Evolutionary conservation across 257 asterid genomes (phyloP).

Genomic region (Paraleonurus japonicus): DNA sequence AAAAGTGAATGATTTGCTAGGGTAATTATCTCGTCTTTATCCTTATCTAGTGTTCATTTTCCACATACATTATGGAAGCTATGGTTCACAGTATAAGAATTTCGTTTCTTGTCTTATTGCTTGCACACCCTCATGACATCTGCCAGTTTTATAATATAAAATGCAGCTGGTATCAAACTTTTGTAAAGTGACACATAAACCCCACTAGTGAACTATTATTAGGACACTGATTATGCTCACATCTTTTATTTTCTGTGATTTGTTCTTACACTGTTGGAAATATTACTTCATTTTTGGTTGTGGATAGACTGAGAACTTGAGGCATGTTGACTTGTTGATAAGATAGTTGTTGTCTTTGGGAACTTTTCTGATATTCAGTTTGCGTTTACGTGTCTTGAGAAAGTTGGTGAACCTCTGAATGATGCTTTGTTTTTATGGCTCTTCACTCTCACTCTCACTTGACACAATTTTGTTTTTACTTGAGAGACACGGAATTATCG

Average conservation of each 20-base stretch:
- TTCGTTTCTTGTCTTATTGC: not conserved
- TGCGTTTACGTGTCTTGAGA: not conserved
- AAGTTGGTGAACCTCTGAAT: not conserved
- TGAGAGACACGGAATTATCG: not conserved
- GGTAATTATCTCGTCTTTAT: conserved; percentile 46
- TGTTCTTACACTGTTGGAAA: not conserved
- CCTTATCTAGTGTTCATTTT: conserved; percentile 3
- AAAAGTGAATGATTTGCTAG: conserved; percentile 74
- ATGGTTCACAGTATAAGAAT: not conserved
- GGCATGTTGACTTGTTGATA: not conserved
- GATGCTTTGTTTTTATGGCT: not conserved
- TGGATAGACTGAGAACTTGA: not conserved
- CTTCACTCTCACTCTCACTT: not conserved
- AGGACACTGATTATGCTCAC: not conserved
- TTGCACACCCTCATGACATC: not conserved
- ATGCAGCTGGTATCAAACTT: not conserved
- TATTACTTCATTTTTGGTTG: not conserved
- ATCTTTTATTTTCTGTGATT: not conserved
- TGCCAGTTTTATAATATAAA: not conserved
- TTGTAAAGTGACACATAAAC: not conserved
- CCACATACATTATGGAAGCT: not conserved
- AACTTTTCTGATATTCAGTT: conserved; percentile 5
- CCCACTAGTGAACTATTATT: not conserved
- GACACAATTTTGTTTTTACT: not conserved
- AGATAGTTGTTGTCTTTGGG: not conserved